Conservation (phyloP, 768 basidiomycete genomes). For the Lactarius sp. region DNA sequence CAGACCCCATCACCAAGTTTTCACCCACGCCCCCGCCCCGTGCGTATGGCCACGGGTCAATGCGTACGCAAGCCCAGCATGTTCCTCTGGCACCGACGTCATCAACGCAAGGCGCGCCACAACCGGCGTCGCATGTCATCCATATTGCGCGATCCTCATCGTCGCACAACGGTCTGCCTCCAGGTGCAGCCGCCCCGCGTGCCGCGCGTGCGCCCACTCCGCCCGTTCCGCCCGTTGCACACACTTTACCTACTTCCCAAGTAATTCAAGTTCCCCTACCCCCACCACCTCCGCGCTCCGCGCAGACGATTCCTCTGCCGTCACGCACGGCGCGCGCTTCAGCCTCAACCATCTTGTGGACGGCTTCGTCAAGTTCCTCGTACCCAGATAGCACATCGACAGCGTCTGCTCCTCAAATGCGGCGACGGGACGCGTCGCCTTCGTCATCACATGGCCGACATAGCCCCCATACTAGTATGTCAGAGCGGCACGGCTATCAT, state of each 20-base stretch:
- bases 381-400: conserved; percentile 14
- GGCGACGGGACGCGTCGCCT: conserved; percentile 17
- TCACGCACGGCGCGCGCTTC: background rate
- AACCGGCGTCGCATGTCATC: conserved; percentile 1
- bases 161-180: background rate
- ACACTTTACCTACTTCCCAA: background rate
- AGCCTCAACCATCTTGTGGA: background rate
- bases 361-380: conserved; percentile 16
- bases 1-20: conserved; percentile 10
- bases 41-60: background rate
- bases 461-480: background rate
- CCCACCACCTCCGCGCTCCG: conserved; percentile 5
- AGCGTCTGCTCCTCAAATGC: conserved; percentile 4
- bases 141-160: background rate
- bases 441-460: conserved; percentile 13
- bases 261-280: background rate
- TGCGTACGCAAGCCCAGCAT: background rate
- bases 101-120: background rate
- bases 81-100: background rate
- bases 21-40: conserved; percentile 7
- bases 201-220: background rate
- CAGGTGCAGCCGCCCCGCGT: conserved; percentile 9
- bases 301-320: background rate
- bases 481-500: conserved; percentile 2
- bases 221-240: background rate